Evolutionary conservation across 192 early-diverging fungal genomes (phyloP), one percentile per base, ranked within the genome.

Genomic region (Cetraspora pellucida): DNA sequence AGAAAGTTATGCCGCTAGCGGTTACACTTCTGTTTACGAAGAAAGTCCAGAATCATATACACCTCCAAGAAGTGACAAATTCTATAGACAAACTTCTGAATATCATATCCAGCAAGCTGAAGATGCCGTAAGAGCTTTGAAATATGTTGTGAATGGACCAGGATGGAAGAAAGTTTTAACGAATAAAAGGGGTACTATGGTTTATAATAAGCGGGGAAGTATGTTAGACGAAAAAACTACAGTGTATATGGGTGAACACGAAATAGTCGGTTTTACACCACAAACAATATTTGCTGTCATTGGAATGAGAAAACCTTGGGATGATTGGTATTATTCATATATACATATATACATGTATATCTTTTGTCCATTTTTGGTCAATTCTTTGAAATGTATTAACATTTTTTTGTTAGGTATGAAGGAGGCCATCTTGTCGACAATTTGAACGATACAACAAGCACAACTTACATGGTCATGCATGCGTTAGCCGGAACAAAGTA

Each of bases 111-210:
- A 86, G 7, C 82, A 87, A 69, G 85, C 88, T 1, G 82, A 86
- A 47, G 81, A 79, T 47, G 85, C 88, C 0, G 77, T 89, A 43
- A 11, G 77, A 23, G 81, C 77, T 0, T 77, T 89, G 13, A 89
- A 89, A 65, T 77, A 72, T 9, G 67, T 86, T 16, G 79, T 79
- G 16, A 78, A 80, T 46, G 75, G 81, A 28, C 57, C 72, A 1
- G 86, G 84, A 21, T 89, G 88, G 88, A 86, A 89, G 77, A 86
- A 86, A 65, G 79, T 85, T 45, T 64, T 85, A 21, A 86, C 85
- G 13, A 86, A 89, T 66, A 89, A 89, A 49, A 84, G 82, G 50
- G 88, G 86, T 14, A 83, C 83, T 30, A 72, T 87, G 9, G 88
- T 89, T 55, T 85, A 82, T 47, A 85, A 82, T 78, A 85, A 83